Evolutionary conservation across 1,139 yeast genomes (phyloP), one percentile per base, ranked within the genome.

Genomic region (Sugiyamaella japonica): DNA sequence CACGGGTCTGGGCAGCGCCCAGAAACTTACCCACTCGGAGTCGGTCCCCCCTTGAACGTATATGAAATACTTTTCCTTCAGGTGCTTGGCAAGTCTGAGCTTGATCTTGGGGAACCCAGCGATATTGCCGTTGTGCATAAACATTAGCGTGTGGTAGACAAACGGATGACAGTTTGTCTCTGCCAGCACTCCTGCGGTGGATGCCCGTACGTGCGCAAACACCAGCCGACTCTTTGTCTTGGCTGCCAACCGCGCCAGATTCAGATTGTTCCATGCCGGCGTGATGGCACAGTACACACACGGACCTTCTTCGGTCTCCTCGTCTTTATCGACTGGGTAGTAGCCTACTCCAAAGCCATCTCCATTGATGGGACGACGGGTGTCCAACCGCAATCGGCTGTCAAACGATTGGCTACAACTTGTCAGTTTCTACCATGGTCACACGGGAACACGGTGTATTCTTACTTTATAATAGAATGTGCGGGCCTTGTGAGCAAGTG

Each of bases 331-430:
- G 20, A 64, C 63, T 7, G 84, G 74, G 67, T 93, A 93, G 73
- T 93, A 93, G 0, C 98, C 98, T 7, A 93, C 95, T 0, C 99
- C 99, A 70, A 93, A 93, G 1, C 99, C 99, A 70, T 93, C 99
- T 41, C 99, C 99, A 68, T 93, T 93, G 61, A 93, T 89, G 3
- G 99, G 98, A 55, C 96, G 83, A 55, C 84, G 31, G 12, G 84
- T 85, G 66, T 93, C 99, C 41, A 93, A 77, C 51, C 99, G 79
- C 44, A 93, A 77, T 52, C 99, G 72, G 32, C 95, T 85, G 69
- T 93, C 99, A 65, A 88, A 93, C 1, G 97, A 89, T 69, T 93
- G 99, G 70, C 72, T 70, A 20, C 25, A 20, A 20, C 25, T 20
- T 20, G 25, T 20, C 5, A 20, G 25, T 20, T 20, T 3, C 25